Conservation (phyloP, 2,329 filamentous ascomycete genomes). For the Cladorrhinum sp. region DNA sequence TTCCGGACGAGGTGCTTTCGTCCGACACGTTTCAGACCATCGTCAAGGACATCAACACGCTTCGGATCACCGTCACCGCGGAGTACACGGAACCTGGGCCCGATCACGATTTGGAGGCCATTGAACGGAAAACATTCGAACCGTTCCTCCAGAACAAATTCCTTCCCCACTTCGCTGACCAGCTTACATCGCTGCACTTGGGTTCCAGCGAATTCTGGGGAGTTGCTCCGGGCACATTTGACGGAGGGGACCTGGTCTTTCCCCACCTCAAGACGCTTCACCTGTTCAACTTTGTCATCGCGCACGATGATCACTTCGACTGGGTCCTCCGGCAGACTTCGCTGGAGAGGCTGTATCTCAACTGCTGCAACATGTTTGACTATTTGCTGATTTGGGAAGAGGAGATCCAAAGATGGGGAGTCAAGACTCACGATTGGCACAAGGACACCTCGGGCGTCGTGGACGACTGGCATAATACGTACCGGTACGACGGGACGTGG, state of each 20-base stretch:
- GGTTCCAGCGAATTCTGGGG: constrained; percentile 23
- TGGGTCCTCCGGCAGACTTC: constrained; percentile 22
- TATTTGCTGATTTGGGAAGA: constrained; percentile 1
- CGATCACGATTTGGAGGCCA: constrained; percentile 17
- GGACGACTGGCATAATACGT: neutral
- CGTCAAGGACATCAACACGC: constrained; percentile 16
- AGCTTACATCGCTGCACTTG: constrained; percentile 25
- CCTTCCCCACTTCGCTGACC: constrained; percentile 16
- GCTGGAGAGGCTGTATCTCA: constrained; percentile 13
- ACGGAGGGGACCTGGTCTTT: constrained; percentile 22
- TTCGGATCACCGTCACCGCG: constrained; percentile 16
- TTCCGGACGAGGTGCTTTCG: constrained; percentile 11
- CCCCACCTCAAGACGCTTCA: constrained; percentile 22
- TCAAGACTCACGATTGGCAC: constrained; percentile 7
- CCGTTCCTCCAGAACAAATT: constrained; percentile 23
- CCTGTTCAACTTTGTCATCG: constrained; percentile 17
- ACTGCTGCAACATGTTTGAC: constrained; percentile 19
- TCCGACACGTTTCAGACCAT: constrained; percentile 15
- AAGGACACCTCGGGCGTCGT: too few relatives aligned
- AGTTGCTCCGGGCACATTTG: constrained; percentile 23
- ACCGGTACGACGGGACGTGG: constrained; percentile 21
- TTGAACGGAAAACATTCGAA: constrained; percentile 25
- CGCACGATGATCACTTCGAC: constrained; percentile 25
- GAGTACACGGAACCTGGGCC: constrained; percentile 7
- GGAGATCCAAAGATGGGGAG: neutral